A percentile compares a stretch with the other conserved stretches of the same genome.
Conservation (phyloP, 2,329 filamentous ascomycete species). For the Dissoconium aciculare region DNA sequence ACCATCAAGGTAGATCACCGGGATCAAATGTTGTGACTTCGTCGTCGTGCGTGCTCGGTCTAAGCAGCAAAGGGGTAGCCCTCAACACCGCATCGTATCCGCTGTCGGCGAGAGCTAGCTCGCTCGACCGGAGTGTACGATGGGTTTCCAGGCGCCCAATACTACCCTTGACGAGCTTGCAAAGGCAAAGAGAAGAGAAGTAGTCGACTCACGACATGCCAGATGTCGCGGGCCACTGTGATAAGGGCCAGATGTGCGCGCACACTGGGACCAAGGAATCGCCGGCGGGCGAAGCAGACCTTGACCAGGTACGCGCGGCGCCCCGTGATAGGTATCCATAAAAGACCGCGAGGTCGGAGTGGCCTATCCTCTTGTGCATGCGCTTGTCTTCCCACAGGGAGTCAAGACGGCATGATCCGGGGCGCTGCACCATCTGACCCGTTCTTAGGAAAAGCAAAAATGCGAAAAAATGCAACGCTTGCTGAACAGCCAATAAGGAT, state of each 20-base stretch:
- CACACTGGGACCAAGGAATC: too few species aligned
- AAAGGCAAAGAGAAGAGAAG: slow-evolving; percentile 2
- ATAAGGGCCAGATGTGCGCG: too few species aligned
- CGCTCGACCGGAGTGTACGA: slow-evolving; percentile 13
- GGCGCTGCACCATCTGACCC: too few species aligned
- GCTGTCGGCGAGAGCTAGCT: slow-evolving; percentile 10
- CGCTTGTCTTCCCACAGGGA: not conserved
- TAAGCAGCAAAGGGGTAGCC: too few species aligned
- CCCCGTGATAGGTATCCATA: too few species aligned
- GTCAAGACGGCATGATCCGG: too few species aligned
- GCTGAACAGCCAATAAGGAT: slow-evolving; percentile 2
- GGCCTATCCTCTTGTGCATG: not conserved
- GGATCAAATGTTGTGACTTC: not conserved
- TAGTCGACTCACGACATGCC: slow-evolving; percentile 9
- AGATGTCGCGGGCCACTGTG: slow-evolving; percentile 8
- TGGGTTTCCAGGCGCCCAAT: slow-evolving; percentile 14
- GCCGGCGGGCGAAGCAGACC: too few species aligned
- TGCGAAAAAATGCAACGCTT: not conserved
- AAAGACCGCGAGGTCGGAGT: slow-evolving; percentile 9
- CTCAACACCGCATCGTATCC: slow-evolving; percentile 14
- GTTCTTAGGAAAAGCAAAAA: not conserved
- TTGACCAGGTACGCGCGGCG: too few species aligned
- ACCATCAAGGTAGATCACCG: slow-evolving; percentile 1
- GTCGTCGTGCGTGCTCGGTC: too few species aligned
- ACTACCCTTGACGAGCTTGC: slow-evolving; percentile 8